Evolutionary conservation across 805 yeast species (phyloP), one percentile per base, ranked within the genome.

Genomic region (Metschnikowia proteae): DNA sequence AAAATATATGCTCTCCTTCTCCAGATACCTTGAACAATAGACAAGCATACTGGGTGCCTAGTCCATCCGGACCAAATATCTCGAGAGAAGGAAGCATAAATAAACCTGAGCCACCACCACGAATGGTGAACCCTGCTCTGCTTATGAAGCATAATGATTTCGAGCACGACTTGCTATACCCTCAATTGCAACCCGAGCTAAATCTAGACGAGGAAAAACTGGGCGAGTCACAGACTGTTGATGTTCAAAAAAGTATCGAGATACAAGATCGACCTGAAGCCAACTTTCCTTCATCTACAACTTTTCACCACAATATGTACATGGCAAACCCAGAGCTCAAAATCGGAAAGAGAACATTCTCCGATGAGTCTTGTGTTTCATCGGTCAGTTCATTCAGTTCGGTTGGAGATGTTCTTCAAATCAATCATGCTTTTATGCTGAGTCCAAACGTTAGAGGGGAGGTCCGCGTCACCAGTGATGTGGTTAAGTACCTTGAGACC

Each of bases 371-470:
- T 1, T 61, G 58, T 17, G 71, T 67, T 1, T 68, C 74, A 4
- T 66, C 74, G 0, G 66, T 70, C 9, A 67, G 73, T 49, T 63
- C 71, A 0, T 65, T 68, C 48, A 67, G 71, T 49, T 63, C 73
- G 1, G 55, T 65, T 13, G 71, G 69, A 1, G 74, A 68, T 38
- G 53, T 63, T 26, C 47, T 54, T 25, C 45, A 45, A 22, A 41
- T 47, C 23, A 43, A 34, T 11, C 46, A 51, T 17, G 50, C 52
- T 9, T 52, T 43, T 30, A 52, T 52, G 55, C 53, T 45, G 51
- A 49, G 51, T 23, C 54, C 56, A 5, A 48, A 51, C 38, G 45
- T 50, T 5, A 45, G 31, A 17, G 54, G 52, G 7, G 50, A 53
- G 11, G 52, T 51, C 3, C 37, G 48, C 22, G 43, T 51, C 7